A percentile compares a stretch with the other conserved stretches of the same genome.
Evolutionary conservation across 2,329 filamentous ascomycete species (phyloP).

Genomic region (Aureobasidium sp.): DNA sequence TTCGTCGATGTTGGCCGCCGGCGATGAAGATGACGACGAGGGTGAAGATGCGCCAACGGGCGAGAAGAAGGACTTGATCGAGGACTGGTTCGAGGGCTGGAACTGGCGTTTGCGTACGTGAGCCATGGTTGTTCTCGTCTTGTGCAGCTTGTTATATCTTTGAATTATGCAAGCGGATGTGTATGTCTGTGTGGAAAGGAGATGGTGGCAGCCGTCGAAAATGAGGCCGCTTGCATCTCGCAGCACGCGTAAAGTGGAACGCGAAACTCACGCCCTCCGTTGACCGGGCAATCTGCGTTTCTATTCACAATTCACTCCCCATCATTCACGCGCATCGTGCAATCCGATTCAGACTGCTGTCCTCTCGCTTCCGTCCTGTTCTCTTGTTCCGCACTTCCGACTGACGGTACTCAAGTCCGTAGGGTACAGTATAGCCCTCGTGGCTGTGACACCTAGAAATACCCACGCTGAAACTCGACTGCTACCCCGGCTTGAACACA

Average conservation of each 20-base stretch:
- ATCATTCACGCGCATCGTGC: no score
- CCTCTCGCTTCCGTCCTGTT: no score
- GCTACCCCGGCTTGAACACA: background rate
- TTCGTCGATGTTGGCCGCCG: background rate
- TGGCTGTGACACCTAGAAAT: background rate
- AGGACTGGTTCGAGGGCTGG: conserved; percentile 38
- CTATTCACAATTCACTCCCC: no score
- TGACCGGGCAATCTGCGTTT: conserved; percentile 1
- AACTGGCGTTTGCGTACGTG: conserved; percentile 37
- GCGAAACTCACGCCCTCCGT: background rate
- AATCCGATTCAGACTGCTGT: no score
- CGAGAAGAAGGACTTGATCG: conserved; percentile 39
- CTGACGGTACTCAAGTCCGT: background rate
- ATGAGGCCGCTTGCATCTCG: background rate
- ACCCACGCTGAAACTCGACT: conserved; percentile 2
- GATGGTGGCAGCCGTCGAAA: background rate
- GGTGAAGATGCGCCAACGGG: conserved; percentile 18
- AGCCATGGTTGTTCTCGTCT: conserved; percentile 11
- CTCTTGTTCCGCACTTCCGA: no score
- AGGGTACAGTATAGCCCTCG: background rate
- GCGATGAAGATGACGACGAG: background rate
- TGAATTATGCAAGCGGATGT: conserved; percentile 8
- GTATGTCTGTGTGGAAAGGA: background rate
- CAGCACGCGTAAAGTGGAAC: background rate
- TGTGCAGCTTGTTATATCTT: conserved; percentile 6